Base-by-base conservation (phyloP, 495 filamentous ascomycete species). In the Penicillium pancosmium region DNA sequence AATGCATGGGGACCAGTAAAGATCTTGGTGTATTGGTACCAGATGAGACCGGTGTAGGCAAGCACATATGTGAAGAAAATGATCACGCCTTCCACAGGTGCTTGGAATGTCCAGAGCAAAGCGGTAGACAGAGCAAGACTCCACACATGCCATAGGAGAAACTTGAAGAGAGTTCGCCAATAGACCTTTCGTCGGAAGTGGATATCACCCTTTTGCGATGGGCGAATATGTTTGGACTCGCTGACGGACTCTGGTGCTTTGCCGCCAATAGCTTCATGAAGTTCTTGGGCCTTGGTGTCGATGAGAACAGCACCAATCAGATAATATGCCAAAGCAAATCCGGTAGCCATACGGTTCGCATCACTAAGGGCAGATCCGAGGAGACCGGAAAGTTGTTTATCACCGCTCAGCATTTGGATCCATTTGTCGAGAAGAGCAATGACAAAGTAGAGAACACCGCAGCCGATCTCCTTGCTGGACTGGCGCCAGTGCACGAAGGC, bases 401-500 rank as follows among this genome's bases (percentile, higher is more conserved):
- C 27, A 31, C 83, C 82, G 44, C 73, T 76, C 6, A 85, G 57
- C 16, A 86, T 57, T 18, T 78, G 71, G n/a, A 82, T 63, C 84
- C 84, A 87, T 51, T 84, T 84, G 62, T 87, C 84, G 34, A 84
- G 67, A 19, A 87, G 79, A 13, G 84, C 84, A 43, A 85, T 66
- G 18, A 87, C 59, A 55, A 87, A 87, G 70, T 84, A 86, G 7
- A 85, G 66, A 41, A 85, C 61, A 41, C 82, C 80, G 54, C 80
- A 85, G 23, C 83, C 82, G 15, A 87, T 75, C 55, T 87, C 84
- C 44, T 77, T 70, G 47, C 80, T 82, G 0, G 81, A 79, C 31
- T 83, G 76, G 8, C 84, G 82, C 83, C 83, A 87, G 58, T 84
- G 83, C 36, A 86, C 76, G 64, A 87, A 87, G 4, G 82, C 78